phyloP scores from a whole-genome alignment of 495 filamentous ascomycete species.

The Apiosordaria backusii region DNA sequence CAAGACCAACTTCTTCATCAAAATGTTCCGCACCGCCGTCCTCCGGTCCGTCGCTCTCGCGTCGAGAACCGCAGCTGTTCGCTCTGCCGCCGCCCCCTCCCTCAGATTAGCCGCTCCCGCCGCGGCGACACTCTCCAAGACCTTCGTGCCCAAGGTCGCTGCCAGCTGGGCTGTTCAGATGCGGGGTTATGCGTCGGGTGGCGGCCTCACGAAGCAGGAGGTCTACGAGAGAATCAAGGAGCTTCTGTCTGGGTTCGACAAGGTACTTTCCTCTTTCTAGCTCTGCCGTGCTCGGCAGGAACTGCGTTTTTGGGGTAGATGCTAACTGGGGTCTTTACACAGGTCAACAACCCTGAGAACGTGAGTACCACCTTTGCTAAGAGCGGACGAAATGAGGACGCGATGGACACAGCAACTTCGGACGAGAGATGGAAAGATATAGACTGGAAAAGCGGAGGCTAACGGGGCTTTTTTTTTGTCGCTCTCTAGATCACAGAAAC shows the following conservation, averaged over 20 bases:
- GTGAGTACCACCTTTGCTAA: constrained; percentile 47
- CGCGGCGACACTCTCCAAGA: constrained; percentile 37
- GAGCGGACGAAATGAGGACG: neutral
- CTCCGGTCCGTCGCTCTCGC: constrained; percentile 60
- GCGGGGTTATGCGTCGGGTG: constrained; percentile 81
- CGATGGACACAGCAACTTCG: neutral
- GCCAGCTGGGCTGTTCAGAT: constrained; percentile 51
- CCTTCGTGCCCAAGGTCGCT: constrained; percentile 47
- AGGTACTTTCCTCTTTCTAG: constrained; percentile 66
- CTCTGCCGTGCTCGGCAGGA: constrained; percentile 11
- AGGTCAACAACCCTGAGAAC: constrained; percentile 75
- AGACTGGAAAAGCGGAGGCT: constrained; percentile 4
- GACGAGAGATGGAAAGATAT: neutral
- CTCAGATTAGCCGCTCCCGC: constrained; percentile 49
- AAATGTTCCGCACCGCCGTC: constrained; percentile 83
- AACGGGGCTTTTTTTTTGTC: no score
- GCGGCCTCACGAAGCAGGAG: constrained; percentile 72
- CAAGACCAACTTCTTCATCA: constrained; percentile 23
- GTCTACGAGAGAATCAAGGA: constrained; percentile 90
- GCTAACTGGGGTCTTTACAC: constrained; percentile 5
- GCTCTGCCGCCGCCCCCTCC: constrained; percentile 55
- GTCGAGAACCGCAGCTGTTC: constrained; percentile 51
- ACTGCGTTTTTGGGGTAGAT: neutral
- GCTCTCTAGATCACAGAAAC: constrained; percentile 63
- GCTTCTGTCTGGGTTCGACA: constrained; percentile 92